These are phyloP conservation scores for Ustilago cynodontis DNA, from an alignment of 1,284 basidiomycete species.

Conservation along the genomic window DNA sequence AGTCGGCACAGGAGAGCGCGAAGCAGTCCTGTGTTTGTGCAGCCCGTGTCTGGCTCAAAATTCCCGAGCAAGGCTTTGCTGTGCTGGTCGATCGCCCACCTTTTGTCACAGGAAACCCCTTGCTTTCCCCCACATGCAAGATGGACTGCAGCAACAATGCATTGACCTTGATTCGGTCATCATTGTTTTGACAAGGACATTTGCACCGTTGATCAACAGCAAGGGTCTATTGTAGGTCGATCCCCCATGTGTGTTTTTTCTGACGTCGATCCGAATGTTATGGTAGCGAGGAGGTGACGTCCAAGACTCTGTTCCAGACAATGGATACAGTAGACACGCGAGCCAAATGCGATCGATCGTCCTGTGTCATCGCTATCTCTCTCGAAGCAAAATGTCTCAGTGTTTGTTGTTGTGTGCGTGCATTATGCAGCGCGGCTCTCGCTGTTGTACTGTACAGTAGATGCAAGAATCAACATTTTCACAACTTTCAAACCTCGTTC, in stretches of 20 bases:
- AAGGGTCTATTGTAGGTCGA: neutral
- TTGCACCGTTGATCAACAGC: neutral
- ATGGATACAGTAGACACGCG: too few species aligned
- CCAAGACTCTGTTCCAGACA: too few species aligned
- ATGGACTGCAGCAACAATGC: too few species aligned
- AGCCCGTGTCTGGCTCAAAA: neutral
- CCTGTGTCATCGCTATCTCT: neutral
- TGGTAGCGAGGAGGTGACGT: conserved; percentile 2
- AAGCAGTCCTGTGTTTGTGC: neutral
- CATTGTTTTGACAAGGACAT: conserved; percentile 4
- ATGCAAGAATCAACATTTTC: conserved; percentile 11
- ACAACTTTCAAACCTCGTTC: neutral
- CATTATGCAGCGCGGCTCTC: too few species aligned
- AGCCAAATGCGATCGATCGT: too few species aligned
- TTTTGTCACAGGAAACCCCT: neutral
- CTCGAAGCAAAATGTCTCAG: conserved; percentile 7
- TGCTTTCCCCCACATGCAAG: neutral
- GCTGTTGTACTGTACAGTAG: too few species aligned
- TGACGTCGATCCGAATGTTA: neutral
- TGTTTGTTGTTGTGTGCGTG: conserved; percentile 1
- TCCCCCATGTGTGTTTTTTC: neutral
- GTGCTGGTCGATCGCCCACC: conserved; percentile 3
- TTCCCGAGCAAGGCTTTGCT: neutral
- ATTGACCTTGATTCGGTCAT: neutral
- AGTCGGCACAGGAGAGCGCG: too few species aligned